Evolutionary conservation across 2,329 filamentous ascomycete genomes (phyloP), one percentile per base, ranked within the genome.

Genomic region (Ambrosiella beaveri): DNA sequence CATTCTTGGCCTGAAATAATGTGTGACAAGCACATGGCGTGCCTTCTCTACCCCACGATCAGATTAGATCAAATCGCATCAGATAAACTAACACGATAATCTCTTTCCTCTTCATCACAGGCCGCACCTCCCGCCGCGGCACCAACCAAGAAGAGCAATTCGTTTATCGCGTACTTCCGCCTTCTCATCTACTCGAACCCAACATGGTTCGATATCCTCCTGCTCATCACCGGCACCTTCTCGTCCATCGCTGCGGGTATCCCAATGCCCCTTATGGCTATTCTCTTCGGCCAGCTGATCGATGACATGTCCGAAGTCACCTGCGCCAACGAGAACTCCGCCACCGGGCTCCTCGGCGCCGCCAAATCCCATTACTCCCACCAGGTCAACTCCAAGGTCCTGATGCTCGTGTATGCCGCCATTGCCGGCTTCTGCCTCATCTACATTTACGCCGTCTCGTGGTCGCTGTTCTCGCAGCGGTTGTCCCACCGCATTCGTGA

Each of bases 231-330:
- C 35, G 74, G 73, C 47, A 69, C 67, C 40, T 49, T 73, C 47
- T 70, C 71, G 57, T 74, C 79, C 57, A 75, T 78, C 50, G 77
- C 73, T 35, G 75, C 80, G n/a, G 81, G 80, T 52, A 73, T 80
- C 3, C 80, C 81, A 0, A 81, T 83, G 59, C 81, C 81, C 12
- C 69, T 84, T 17, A 77, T 84, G 64, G 80, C 77, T 56, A 78
- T 84, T 61, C 71, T 84, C 57, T 84, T 84, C 63, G 79, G 81
- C 58, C 71, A 82, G 66, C 74, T 84, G 5, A 72, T 84, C 61
- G 78, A 84, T 64, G 72, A 78, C 61, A 72, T 84, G 64, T 82
- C 82, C 64, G 67, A 70, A 11, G 75, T 76, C 17, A 75, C 77
- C n/a, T 82, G 79, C 65, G 69, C 68, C 6, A 63, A 65, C 52